A percentile compares a stretch with the other conserved stretches of the same genome.
Evolutionary conservation across 225 moss, liverwort and hornwort genomes (phyloP).

Genomic region (Antitrichia curtipendula): DNA sequence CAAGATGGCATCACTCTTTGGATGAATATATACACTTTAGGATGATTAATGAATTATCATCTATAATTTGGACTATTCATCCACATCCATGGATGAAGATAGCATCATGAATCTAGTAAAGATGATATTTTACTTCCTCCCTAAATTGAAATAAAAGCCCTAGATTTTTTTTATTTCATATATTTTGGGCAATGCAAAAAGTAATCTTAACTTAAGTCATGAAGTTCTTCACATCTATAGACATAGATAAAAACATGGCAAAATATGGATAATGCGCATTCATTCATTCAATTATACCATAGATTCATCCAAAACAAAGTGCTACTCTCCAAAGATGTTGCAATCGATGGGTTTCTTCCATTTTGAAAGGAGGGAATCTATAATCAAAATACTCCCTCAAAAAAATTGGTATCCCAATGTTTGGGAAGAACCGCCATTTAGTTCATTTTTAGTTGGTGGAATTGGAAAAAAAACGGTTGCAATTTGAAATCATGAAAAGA

Average conservation of each 20-base stretch:
- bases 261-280: neutral
- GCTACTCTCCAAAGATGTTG: neutral
- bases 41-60: neutral
- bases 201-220: neutral
- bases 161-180: neutral
- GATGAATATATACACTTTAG: neutral
- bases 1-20: neutral
- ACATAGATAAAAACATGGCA: neutral
- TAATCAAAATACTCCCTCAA: too few relatives aligned
- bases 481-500: neutral
- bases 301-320: neutral
- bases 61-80: neutral
- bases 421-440: fast-evolving
- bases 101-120: neutral
- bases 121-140: fast-evolving
- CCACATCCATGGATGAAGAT: too few relatives aligned
- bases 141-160: too few relatives aligned
- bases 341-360: fast-evolving
- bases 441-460: neutral
- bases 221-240: neutral
- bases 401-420: neutral
- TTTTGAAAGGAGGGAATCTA: fast-evolving
- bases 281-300: neutral
- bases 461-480: neutral
- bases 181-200: too few relatives aligned